Base-by-base conservation (phyloP, 805 yeast species). In the Zygotorulaspora danielsina region DNA sequence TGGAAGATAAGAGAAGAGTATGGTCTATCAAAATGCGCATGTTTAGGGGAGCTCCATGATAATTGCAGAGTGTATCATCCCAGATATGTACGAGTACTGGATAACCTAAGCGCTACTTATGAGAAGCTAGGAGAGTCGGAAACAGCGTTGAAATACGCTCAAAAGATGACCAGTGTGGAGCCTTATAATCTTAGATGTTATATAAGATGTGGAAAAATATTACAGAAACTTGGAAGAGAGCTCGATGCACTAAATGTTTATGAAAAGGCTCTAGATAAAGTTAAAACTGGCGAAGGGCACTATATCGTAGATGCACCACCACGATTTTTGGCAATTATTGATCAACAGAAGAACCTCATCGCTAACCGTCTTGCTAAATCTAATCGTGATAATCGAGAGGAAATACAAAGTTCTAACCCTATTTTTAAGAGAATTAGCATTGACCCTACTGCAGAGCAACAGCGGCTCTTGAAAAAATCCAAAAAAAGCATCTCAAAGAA, bases 101-200 rank as follows among this genome's bases (percentile, higher is more conserved):
- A 57, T 29, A 54, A 54, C 38, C 29, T 57, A 5, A 44, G 58
- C 6, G 57, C 61, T 0, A 48, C 58, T 10, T 55, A 54, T 44
- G 63, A 56, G 35, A 59, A 54, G 36, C 17, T 57, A 18, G 50
- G 51, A 10, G 52, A 57, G 18, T 17, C 51, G 9, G 42, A 43
- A 4, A 52, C 46, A 17, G 61, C 63, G 2, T 25, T 53, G 20
- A 42, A 39, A 22, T 51, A 48, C 25, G 45, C 54, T 2, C 44
- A 45, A 18, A 51, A 40, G 25, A 50, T 53, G 51, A 39, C 53
- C n/a, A 34, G 42, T 13, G 39, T 39, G 2, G 63, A 55, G 25
- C 57, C 63, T 6, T 54, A 41, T 26, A 55, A 58, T 32, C 30
- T 55, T 18, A 55, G 48, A 39, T 46, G 61, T 19, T 60, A 57